These are phyloP conservation scores for Cladophialophora yegresii DNA, from an alignment of 2,329 filamentous ascomycete genomes.

Conservation along the genomic window DNA sequence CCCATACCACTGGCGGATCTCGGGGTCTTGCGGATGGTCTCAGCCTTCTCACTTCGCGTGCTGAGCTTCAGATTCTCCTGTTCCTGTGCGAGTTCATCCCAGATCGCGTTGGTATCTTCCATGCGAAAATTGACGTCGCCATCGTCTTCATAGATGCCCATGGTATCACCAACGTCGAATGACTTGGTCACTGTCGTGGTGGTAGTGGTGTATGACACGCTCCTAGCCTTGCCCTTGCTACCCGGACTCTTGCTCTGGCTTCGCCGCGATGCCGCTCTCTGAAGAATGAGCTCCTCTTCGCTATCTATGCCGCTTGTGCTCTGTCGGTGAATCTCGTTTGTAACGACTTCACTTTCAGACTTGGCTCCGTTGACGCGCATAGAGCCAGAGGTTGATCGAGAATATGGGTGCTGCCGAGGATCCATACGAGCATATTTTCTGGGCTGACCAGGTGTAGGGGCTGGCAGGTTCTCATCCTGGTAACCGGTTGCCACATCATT, in stretches of 20 bases:
- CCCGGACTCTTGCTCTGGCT: constrained; percentile 32
- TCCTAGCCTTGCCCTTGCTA: constrained; percentile 38
- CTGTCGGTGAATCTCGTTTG: constrained; percentile 57
- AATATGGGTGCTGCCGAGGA: constrained; percentile 71
- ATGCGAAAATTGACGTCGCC: constrained; percentile 29
- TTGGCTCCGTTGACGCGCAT: constrained; percentile 37
- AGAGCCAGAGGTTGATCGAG: constrained; percentile 56
- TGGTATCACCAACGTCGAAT: constrained; percentile 32
- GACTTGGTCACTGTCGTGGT: constrained; percentile 36
- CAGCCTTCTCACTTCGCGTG: constrained; percentile 27
- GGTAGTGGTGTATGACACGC: constrained; percentile 37
- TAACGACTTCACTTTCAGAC: constrained; percentile 60
- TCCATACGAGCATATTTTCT: constrained; percentile 82
- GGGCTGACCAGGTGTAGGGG: constrained; percentile 92
- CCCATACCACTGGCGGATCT: constrained; percentile 34
- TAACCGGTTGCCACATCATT: constrained; percentile 64
- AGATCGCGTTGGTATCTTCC: constrained; percentile 34
- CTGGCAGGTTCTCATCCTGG: constrained; percentile 90
- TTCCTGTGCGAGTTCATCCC: constrained; percentile 36
- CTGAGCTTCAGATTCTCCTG: constrained; percentile 36
- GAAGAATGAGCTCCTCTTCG: constrained; percentile 80
- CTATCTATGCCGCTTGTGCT: constrained; percentile 65
- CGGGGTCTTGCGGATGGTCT: constrained; percentile 26
- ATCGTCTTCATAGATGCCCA: constrained; percentile 38
- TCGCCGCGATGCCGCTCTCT: constrained; percentile 66